A percentile compares a stretch with the other conserved stretches of the same genome.
Evolutionary conservation across 2,329 filamentous ascomycete genomes (phyloP).

Genomic region (Emericellopsis cladophorae): DNA sequence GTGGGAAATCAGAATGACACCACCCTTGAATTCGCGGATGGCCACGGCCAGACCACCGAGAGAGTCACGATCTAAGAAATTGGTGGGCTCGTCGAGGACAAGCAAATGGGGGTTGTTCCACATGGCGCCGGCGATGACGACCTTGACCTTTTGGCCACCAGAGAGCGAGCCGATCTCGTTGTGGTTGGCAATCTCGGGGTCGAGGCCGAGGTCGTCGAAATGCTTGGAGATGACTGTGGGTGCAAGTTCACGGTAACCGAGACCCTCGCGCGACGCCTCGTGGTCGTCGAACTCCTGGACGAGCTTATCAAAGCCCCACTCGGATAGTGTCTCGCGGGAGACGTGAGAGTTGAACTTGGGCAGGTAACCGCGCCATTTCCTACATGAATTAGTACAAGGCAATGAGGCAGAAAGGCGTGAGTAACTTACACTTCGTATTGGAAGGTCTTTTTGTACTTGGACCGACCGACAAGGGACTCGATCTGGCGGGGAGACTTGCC

Average conservation of each 20-base stretch:
- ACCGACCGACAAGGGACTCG: conserved; percentile 84
- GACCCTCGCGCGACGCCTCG: conserved; percentile 94
- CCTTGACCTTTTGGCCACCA: conserved; percentile 97
- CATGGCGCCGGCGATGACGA: conserved; percentile 90
- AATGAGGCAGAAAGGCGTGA: neutral
- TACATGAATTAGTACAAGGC: conserved; percentile 13
- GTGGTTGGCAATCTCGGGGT: conserved; percentile 97
- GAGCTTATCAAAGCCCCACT: conserved; percentile 82
- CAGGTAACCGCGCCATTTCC: conserved; percentile 78
- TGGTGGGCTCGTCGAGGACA: conserved; percentile 96
- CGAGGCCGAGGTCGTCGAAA: conserved; percentile 91
- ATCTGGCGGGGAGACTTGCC: conserved; percentile 67
- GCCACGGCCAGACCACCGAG: conserved; percentile 94
- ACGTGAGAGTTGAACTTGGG: conserved; percentile 92
- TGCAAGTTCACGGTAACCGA: conserved; percentile 88
- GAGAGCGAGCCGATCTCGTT: conserved; percentile 94
- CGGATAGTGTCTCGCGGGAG: conserved; percentile 78
- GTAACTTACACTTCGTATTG: conserved; percentile 78
- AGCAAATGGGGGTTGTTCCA: conserved; percentile 98
- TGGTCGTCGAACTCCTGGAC: conserved; percentile 98
- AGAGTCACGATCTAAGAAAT: conserved; percentile 97
- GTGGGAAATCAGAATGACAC: conserved; percentile 98
- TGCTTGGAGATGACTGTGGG: conserved; percentile 94
- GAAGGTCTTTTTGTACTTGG: conserved; percentile 98
- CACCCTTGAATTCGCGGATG: conserved; percentile 95